Base-by-base conservation (phyloP, 345 rosid genomes). In the Citrus cavaleriei region DNA sequence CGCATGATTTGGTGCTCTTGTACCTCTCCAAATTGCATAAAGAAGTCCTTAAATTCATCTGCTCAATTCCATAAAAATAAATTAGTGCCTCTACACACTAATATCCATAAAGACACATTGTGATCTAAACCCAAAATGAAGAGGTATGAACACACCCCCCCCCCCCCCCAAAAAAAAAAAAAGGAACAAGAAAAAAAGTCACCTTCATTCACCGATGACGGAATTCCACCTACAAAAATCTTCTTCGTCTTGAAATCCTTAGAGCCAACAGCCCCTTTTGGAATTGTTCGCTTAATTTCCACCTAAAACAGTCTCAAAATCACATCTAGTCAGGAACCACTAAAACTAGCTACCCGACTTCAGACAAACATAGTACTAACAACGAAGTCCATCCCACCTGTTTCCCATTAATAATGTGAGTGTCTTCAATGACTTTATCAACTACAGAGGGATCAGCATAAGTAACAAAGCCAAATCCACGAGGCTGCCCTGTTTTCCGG, bases 181-280 rank as follows among this genome's bases (percentile, higher is more conserved):
- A 10, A 9, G 46, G 46, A 10, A 40, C 28, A 12, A 6, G 57
- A 34, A 60, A 7, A 30, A 28, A 22, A 10, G 38, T 74, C 80
- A 93, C 99, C 99, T 86, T 94, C 99, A 54, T 90, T 87, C 28
- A 94, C 93, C 5, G 91, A 67, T 12, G 95, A 78, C 62, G 99
- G 99, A 77, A 96, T 91, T 54, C 99, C 99, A 74, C 98, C 99
- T 37, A 96, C 98, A 87, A 96, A 96, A 72, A 96, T 94, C 88
- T 94, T 96, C 91, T 87, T 96, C 2, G 99, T 96, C 86, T 89
- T 94, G 84, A 93, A 89, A 78, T 94, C 98, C 34, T 86, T 91
- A 13, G 97, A 87, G 51, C 89, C 90, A 61, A 86, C 84, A 38
- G 98, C 85, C 57, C 98, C 99, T 82, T 91, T 91, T 1, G 99